Conservation (phyloP, 495 filamentous ascomycete genomes). For the Terfezia boudieri region DNA sequence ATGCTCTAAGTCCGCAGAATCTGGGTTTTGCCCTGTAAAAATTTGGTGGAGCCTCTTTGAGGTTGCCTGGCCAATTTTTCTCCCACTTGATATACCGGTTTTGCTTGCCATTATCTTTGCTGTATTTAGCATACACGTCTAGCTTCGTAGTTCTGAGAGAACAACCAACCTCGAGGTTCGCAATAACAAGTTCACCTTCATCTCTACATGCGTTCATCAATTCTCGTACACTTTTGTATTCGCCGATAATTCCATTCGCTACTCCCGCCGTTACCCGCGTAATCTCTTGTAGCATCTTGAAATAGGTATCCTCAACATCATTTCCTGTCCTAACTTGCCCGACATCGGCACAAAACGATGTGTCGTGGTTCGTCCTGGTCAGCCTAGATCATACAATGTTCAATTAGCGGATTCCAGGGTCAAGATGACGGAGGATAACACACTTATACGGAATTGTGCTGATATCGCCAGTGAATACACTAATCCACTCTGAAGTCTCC, state of each 20-base stretch:
- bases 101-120: background rate
- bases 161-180: constrained; percentile 31
- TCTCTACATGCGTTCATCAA: constrained; percentile 36
- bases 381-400: background rate
- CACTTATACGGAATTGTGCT: constrained; percentile 50
- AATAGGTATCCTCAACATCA: constrained; percentile 42
- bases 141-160: no score
- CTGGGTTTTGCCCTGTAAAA: background rate
- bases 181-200: constrained; percentile 36
- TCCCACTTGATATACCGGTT: background rate
- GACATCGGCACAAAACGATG: constrained; percentile 61
- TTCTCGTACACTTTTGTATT: constrained; percentile 35
- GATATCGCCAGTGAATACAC: constrained; percentile 60
- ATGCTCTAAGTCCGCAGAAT: background rate
- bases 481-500: constrained; percentile 59
- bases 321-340: constrained; percentile 61
- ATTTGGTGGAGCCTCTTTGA: background rate
- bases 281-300: constrained; percentile 61
- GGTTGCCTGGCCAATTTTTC: background rate
- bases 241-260: constrained; percentile 43
- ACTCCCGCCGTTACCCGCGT: constrained; percentile 47
- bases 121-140: no score
- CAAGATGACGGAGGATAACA: background rate
- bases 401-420: background rate
- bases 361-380: constrained; percentile 18